phyloP scores from a whole-genome alignment of 257 asterid species.

The Jacaranda copaia region DNA sequence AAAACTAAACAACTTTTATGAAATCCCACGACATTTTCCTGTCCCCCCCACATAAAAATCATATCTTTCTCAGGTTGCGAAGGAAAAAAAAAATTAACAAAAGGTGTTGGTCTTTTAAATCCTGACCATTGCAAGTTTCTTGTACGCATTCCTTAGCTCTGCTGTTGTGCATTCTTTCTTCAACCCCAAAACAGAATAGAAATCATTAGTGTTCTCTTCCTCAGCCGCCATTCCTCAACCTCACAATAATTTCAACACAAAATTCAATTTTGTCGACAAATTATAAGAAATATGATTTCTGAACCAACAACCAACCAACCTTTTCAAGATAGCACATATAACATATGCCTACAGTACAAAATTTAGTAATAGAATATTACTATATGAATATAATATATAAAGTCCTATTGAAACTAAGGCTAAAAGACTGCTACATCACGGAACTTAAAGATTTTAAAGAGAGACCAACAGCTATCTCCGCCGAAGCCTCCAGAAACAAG shows the following conservation, averaged over 20 bases:
- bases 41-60: not conserved
- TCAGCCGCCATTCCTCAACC: conserved; percentile 57
- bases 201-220: conserved; percentile 54
- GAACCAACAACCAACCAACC: conserved; percentile 2
- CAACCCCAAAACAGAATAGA: conserved; percentile 76
- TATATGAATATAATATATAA: not conserved
- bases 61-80: not conserved
- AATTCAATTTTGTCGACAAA: conserved; percentile 59
- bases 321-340: not conserved
- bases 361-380: not conserved
- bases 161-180: conserved; percentile 69
- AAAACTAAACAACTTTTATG: not conserved
- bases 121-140: conserved; percentile 89
- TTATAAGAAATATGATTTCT: conserved; percentile 26
- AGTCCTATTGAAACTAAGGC: not conserved
- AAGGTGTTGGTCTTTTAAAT: not conserved
- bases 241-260: conserved; percentile 5
- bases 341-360: not conserved
- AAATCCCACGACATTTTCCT: not conserved
- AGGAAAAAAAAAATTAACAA: not conserved
- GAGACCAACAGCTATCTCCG: conserved; percentile 9
- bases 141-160: conserved; percentile 82
- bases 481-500: conserved; percentile 40
- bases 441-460: not conserved
- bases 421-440: conserved; percentile 21